These are phyloP conservation scores for Fagus crenata DNA, from an alignment of 306 rosid genomes.

Conservation along the genomic window DNA sequence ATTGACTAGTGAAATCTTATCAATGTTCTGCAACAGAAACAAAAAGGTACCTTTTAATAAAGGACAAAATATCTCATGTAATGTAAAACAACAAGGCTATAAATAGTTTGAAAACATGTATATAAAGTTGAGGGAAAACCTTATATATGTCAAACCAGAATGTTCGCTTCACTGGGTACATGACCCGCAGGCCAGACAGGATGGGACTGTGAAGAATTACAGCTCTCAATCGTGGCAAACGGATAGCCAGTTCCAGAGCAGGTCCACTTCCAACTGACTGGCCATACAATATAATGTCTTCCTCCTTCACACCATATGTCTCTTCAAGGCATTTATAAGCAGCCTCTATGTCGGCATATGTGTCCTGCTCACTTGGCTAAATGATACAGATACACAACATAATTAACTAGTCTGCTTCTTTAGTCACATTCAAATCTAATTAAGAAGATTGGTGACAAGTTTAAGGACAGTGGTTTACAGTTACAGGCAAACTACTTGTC, in stretches of 20 bases:
- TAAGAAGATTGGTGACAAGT: not conserved
- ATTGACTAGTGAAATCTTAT: conserved; percentile 53
- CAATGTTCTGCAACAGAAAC: conserved; percentile 52
- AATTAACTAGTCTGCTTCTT: conserved; percentile 1
- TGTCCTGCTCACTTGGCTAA: conserved; percentile 76
- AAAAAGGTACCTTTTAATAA: conserved; percentile 8
- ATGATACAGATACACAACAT: conserved; percentile 5
- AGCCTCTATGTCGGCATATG: conserved; percentile 72
- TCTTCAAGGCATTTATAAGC: conserved; percentile 58
- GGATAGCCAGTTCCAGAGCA: conserved; percentile 52
- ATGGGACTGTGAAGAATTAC: conserved; percentile 64
- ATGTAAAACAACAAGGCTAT: not conserved
- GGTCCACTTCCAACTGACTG: conserved; percentile 80
- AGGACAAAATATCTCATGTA: not conserved
- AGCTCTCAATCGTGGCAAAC: conserved; percentile 54
- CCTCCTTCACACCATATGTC: conserved; percentile 59
- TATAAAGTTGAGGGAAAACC: conserved; percentile 30
- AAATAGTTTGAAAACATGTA: not conserved
- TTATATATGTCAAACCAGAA: conserved; percentile 76
- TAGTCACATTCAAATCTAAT: not conserved
- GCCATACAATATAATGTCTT: conserved; percentile 56
- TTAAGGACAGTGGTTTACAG: not conserved
- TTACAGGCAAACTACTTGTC: not conserved
- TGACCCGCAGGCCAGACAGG: conserved; percentile 64
- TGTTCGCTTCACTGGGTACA: conserved; percentile 61